phyloP scores from a whole-genome alignment of 495 filamentous ascomycete genomes.

The Stereocaulon alpinum region DNA sequence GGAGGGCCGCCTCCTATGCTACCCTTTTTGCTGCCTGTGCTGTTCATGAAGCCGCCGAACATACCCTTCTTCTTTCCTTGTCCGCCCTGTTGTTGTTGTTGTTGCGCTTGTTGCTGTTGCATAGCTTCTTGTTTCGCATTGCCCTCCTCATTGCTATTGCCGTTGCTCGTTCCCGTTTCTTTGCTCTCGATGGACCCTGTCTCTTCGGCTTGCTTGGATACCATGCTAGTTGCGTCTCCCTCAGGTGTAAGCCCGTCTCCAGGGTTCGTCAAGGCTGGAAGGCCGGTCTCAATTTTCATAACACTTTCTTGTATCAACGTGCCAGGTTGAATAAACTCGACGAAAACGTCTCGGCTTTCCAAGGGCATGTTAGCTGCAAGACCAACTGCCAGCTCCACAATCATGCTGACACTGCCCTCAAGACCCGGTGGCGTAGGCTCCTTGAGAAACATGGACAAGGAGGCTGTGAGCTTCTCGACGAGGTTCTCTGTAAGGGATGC shows the following conservation, averaged over 20 bases:
- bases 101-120: conserved; percentile 7
- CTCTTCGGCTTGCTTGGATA: conserved; percentile 20
- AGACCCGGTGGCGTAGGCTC: conserved; percentile 69
- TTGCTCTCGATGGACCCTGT: conserved; percentile 31
- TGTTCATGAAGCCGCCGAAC: conserved; percentile 41
- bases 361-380: conserved; percentile 80
- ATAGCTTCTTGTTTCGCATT: conserved; percentile 5
- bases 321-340: conserved; percentile 75
- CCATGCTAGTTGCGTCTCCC: conserved; percentile 35
- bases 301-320: conserved; percentile 49
- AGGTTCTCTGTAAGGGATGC: conserved; percentile 55
- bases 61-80: conserved; percentile 36
- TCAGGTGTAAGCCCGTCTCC: conserved; percentile 32
- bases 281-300: conserved; percentile 75
- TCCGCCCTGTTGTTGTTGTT: conserved; percentile 12
- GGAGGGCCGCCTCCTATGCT: conserved; percentile 17
- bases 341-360: conserved; percentile 81
- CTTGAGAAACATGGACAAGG: conserved; percentile 57
- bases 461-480: conserved; percentile 59
- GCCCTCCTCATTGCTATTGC: conserved; percentile 7
- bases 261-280: conserved; percentile 58
- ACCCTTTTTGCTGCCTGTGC: conserved; percentile 22
- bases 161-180: conserved; percentile 23
- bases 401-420: conserved; percentile 74
- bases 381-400: conserved; percentile 81